Percentiles rank a stretch among this genome's conserved stretches.
These are phyloP conservation scores for Sclerotinia nivalis DNA, from an alignment of 2,329 filamentous ascomycete genomes.

Conservation along the genomic window DNA sequence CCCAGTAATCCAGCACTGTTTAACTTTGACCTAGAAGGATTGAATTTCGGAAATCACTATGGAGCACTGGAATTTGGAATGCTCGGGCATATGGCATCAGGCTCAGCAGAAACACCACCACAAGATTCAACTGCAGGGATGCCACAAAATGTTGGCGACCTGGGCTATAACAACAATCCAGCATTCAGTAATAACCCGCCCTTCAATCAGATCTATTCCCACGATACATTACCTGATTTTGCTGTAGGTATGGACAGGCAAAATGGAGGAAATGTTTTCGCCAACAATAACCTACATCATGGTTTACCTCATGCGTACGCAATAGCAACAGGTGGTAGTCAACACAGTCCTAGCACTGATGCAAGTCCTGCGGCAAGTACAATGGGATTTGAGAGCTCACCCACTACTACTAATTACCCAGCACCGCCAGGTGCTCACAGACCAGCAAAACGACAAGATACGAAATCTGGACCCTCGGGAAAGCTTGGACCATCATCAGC, in stretches of 20 bases:
- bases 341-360: slow-evolving; percentile 65
- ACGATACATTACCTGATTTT: slow-evolving; percentile 54
- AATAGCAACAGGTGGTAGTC: slow-evolving; percentile 60
- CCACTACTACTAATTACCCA: slow-evolving; percentile 43
- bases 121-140: slow-evolving; percentile 56
- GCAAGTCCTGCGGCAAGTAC: slow-evolving; percentile 59
- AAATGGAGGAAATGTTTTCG: slow-evolving; percentile 47
- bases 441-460: slow-evolving; percentile 38
- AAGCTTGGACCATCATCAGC: slow-evolving; percentile 39
- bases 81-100: slow-evolving; percentile 94
- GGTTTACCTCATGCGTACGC: slow-evolving; percentile 66
- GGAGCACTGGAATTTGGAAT: slow-evolving; percentile 95
- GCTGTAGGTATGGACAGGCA: slow-evolving; percentile 47
- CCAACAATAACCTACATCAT: slow-evolving; percentile 54
- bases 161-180: slow-evolving; percentile 36
- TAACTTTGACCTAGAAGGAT: slow-evolving; percentile 91
- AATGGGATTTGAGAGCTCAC: slow-evolving; percentile 57
- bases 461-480: slow-evolving; percentile 29
- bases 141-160: slow-evolving; percentile 49
- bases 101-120: slow-evolving; percentile 75
- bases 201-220: slow-evolving; percentile 51
- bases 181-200: slow-evolving; percentile 44
- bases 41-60: slow-evolving; percentile 96
- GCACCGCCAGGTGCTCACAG: slow-evolving; percentile 28
- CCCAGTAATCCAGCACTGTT: slow-evolving; percentile 89